Conservation (phyloP, 2,329 filamentous ascomycete genomes). For the Fusarium longipes region DNA sequence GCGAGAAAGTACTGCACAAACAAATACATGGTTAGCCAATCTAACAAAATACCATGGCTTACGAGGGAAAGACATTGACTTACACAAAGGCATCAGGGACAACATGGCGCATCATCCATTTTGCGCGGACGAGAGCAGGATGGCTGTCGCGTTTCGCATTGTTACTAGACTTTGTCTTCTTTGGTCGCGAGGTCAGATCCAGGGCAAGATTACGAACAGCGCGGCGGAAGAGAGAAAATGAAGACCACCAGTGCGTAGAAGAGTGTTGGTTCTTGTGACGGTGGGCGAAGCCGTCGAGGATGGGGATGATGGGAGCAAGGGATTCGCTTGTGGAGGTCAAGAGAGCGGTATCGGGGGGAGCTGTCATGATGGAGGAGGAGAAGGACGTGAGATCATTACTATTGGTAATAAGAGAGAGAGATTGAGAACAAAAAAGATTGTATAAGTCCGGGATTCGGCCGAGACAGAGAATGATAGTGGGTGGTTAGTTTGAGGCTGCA, state of each 20-base stretch:
- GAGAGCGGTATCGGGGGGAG: slow-evolving; percentile 7
- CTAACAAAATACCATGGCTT: background rate
- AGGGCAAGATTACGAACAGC: slow-evolving; percentile 65
- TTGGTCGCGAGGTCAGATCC: slow-evolving; percentile 31
- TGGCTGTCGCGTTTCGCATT: slow-evolving; percentile 12
- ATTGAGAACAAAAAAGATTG: background rate
- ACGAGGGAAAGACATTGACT: slow-evolving; percentile 16
- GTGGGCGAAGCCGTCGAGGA: slow-evolving; percentile 79
- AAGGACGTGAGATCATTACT: slow-evolving; percentile 9
- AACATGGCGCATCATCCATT: slow-evolving; percentile 48
- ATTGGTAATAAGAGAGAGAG: slow-evolving; percentile 6
- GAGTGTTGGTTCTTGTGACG: slow-evolving; percentile 95
- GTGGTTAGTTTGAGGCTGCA: slow-evolving; percentile 6
- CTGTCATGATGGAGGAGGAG: slow-evolving; percentile 26
- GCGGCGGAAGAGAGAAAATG: slow-evolving; percentile 78
- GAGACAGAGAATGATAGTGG: background rate
- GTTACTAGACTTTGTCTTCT: slow-evolving; percentile 19
- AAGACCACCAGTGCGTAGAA: slow-evolving; percentile 80
- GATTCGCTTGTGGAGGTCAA: slow-evolving; percentile 38
- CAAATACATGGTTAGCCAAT: slow-evolving; percentile 9
- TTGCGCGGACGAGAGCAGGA: slow-evolving; percentile 39
- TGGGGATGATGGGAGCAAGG: slow-evolving; percentile 57
- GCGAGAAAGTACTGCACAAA: slow-evolving; percentile 69
- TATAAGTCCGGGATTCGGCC: slow-evolving; percentile 18
- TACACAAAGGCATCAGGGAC: slow-evolving; percentile 54